These are phyloP conservation scores for Pulveroboletus sp. DNA, from an alignment of 768 basidiomycete species.

Conservation along the genomic window DNA sequence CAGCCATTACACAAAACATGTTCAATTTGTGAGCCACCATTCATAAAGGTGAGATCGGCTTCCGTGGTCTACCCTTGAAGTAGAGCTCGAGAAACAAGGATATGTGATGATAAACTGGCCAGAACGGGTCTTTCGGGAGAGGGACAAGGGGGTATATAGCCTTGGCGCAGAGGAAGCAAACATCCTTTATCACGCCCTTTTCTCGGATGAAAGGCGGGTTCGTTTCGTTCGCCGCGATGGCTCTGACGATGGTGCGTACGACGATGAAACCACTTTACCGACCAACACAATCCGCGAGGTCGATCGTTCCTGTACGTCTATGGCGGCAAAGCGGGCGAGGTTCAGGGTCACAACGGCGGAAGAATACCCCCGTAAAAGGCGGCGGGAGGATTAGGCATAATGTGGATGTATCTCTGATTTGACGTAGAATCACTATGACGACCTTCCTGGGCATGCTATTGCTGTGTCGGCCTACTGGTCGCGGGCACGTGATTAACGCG, in stretches of 20 bases:
- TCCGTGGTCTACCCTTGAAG: neutral
- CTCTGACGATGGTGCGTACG: neutral
- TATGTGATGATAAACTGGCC: conserved; percentile 4
- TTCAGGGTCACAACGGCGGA: conserved; percentile 5
- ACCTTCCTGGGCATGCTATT: no score
- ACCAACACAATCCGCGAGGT: no score
- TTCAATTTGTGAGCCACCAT: neutral
- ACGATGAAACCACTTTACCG: neutral
- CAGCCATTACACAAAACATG: neutral
- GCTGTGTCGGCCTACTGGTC: no score
- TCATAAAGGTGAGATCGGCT: no score
- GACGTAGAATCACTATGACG: no score
- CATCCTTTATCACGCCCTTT: neutral
- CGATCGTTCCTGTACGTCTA: neutral
- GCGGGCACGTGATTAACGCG: conserved; percentile 3
- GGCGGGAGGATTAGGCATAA: neutral
- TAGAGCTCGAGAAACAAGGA: neutral
- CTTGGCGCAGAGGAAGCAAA: neutral
- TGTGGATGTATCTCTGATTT: no score
- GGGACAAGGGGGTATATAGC: conserved; percentile 2
- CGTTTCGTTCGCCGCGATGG: neutral
- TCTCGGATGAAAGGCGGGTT: neutral
- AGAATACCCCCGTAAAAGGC: neutral
- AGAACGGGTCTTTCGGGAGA: neutral
- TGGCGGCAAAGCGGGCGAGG: neutral